Base-by-base conservation (phyloP, 2,329 filamentous ascomycete genomes). In the Fusarium udum region DNA sequence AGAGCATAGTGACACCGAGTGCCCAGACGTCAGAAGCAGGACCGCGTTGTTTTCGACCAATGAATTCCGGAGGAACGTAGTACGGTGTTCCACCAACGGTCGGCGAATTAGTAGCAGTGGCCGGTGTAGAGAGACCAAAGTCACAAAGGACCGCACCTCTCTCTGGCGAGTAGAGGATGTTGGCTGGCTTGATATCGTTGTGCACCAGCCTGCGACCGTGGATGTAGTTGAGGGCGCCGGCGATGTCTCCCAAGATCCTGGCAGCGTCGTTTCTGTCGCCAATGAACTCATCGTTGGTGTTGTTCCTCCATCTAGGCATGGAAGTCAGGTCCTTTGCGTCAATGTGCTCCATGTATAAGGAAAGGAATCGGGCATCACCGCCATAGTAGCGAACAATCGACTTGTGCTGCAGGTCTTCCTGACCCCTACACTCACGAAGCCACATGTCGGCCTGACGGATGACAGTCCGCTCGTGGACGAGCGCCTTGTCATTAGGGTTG, bases 101-200 rank as follows among this genome's bases (percentile, higher is more conserved):
- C 18, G 85, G 83, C 8, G 85, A 83, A 67, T 84, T 85, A 61
- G 78, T 80, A 26, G 83, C 83, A 61, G 78, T 80, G 26, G 83
- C 83, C 36, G 80, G 80, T 6, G 87, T 88, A 14, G 88, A 88
- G 48, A 90, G 81, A 18, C 89, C 89, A 79, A 90, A 89, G 78
- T 90, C 89, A 78, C 89, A 90, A 36, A 91, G 84, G 6, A 90
- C 87, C 39, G 88, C 88, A 11, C 89, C 89, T 16, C 88, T 84
- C 43, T 89, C 87, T 34, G 83, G 83, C 20, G 87, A 89, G 79
- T 90, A 91, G 37, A 91, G 81, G 61, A 90, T 90, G 69, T 90
- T 91, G 72, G 85, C 87, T 3, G 89, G 89, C 78, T 90, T 90
- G 79, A 90, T 89, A 78, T 91, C 89, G 79, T 90, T 91, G 80